Evolutionary conservation across 208 protist species (phyloP).

Genomic region (Trypanosoma cruzi): DNA sequence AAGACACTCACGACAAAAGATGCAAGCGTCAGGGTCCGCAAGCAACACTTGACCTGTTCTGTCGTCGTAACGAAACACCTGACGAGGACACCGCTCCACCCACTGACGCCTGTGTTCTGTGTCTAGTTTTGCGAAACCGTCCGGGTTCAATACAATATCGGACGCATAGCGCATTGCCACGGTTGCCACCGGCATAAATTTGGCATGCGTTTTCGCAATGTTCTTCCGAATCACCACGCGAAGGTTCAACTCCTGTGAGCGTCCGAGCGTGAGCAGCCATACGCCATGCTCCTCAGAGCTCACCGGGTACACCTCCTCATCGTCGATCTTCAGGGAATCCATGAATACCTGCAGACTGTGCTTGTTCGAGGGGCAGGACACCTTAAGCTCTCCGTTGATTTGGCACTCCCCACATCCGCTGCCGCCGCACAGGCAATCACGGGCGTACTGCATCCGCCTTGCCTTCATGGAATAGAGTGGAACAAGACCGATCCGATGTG

Average conservation of each 20-base stretch:
- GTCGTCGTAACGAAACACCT: slow-evolving; percentile 87
- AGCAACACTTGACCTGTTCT: slow-evolving; percentile 64
- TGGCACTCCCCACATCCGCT: slow-evolving; percentile 82
- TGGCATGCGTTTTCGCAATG: slow-evolving; percentile 98
- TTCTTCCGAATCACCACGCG: slow-evolving; percentile 91
- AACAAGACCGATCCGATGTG: slow-evolving; percentile 98
- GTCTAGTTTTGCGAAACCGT: slow-evolving; percentile 72
- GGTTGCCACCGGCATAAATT: slow-evolving; percentile 96
- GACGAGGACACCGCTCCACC: slow-evolving; percentile 89
- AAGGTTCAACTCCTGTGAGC: slow-evolving; percentile 84
- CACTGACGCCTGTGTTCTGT: slow-evolving; percentile 72
- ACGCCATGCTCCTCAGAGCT: slow-evolving; percentile 83
- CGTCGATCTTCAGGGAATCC: slow-evolving; percentile 79
- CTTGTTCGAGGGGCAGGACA: slow-evolving; percentile 75
- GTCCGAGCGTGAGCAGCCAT: slow-evolving; percentile 88
- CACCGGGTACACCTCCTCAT: slow-evolving; percentile 78
- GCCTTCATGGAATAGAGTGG: slow-evolving; percentile 94
- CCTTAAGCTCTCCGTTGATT: slow-evolving; percentile 83
- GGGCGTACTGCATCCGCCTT: slow-evolving; percentile 71
- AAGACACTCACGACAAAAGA: slow-evolving; percentile 95
- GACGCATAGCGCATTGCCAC: slow-evolving; percentile 94
- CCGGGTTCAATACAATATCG: slow-evolving; percentile 93
- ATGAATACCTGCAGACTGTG: slow-evolving; percentile 85
- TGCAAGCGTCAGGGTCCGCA: slow-evolving; percentile 76
- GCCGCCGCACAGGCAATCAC: slow-evolving; percentile 86